Percentiles rank a stretch among this genome's conserved stretches.
These are phyloP conservation scores for Drechslerella stenobrocha DNA, from an alignment of 2,329 filamentous ascomycete species.

Conservation along the genomic window DNA sequence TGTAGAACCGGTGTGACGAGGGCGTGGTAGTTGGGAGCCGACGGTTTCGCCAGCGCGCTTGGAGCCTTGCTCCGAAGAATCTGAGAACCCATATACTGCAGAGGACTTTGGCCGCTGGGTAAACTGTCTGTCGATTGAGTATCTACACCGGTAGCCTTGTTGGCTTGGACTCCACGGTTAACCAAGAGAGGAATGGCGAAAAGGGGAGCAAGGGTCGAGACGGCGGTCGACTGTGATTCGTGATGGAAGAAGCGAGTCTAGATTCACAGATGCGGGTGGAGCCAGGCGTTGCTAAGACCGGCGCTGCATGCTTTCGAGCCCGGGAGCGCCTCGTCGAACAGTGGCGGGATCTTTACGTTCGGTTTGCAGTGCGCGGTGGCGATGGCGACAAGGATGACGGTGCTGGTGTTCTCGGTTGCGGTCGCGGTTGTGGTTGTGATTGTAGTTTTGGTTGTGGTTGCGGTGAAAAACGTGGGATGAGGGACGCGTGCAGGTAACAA, in stretches of 20 bases:
- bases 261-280: slow-evolving; percentile 9
- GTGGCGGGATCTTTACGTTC: not conserved
- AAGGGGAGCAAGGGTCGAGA: not conserved
- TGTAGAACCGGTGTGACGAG: slow-evolving; percentile 52
- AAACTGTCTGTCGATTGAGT: not conserved
- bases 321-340: not conserved
- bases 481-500: not conserved
- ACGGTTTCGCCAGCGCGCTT: slow-evolving; percentile 45
- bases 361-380: too few species aligned
- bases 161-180: not conserved
- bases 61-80: slow-evolving; percentile 42
- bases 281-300: slow-evolving; percentile 18
- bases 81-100: slow-evolving; percentile 31
- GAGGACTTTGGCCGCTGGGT: slow-evolving; percentile 1
- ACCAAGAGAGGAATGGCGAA: not conserved
- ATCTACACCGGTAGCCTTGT: not conserved
- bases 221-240: not conserved
- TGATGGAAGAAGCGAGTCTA: not conserved
- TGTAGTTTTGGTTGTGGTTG: not conserved
- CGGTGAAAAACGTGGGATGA: not conserved
- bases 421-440: not conserved
- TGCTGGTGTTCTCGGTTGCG: too few species aligned
- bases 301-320: slow-evolving; percentile 20
- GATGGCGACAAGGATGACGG: not conserved
- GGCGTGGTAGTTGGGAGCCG: slow-evolving; percentile 51